Percentiles rank a stretch among this genome's conserved stretches.
These are phyloP conservation scores for Inonotus hispidus DNA, from an alignment of 1,284 basidiomycete species.

Conservation along the genomic window DNA sequence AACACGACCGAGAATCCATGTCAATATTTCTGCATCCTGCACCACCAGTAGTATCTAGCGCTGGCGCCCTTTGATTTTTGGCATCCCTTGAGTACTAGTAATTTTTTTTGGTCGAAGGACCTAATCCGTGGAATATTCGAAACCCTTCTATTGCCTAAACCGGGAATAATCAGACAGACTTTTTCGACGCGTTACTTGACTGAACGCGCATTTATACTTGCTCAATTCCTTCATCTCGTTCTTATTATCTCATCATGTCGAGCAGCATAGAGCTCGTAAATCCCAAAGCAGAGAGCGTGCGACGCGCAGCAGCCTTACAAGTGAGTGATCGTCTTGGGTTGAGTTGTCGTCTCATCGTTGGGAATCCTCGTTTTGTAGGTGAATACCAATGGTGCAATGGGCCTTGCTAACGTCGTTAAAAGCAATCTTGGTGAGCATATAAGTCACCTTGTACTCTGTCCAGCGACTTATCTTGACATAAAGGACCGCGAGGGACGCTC, in stretches of 20 bases:
- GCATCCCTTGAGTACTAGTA: too few relatives aligned
- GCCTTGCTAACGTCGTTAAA: slow-evolving; percentile 96
- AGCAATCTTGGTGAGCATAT: slow-evolving; percentile 79
- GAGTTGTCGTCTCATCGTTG: slow-evolving; percentile 21
- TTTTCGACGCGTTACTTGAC: background rate
- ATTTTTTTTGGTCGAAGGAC: background rate
- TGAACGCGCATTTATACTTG: background rate
- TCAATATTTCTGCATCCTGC: too few relatives aligned
- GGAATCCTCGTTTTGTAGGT: slow-evolving; percentile 44
- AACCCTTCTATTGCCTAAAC: background rate
- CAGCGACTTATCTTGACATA: slow-evolving; percentile 14
- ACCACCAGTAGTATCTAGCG: too few relatives aligned
- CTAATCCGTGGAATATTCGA: background rate
- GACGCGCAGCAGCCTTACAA: slow-evolving; percentile 90
- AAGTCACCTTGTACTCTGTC: background rate
- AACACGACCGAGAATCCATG: too few relatives aligned
- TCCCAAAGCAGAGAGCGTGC: slow-evolving; percentile 92
- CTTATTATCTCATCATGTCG: slow-evolving; percentile 43
- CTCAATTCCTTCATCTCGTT: background rate
- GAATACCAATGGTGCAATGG: slow-evolving; percentile 91
- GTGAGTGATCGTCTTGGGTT: slow-evolving; percentile 42
- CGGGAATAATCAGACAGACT: background rate
- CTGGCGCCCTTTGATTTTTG: too few relatives aligned
- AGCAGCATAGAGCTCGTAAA: slow-evolving; percentile 91
- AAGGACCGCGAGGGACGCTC: slow-evolving; percentile 91